phyloP scores from a whole-genome alignment of 805 yeast genomes.

The Cyberlindnera lachancei region DNA sequence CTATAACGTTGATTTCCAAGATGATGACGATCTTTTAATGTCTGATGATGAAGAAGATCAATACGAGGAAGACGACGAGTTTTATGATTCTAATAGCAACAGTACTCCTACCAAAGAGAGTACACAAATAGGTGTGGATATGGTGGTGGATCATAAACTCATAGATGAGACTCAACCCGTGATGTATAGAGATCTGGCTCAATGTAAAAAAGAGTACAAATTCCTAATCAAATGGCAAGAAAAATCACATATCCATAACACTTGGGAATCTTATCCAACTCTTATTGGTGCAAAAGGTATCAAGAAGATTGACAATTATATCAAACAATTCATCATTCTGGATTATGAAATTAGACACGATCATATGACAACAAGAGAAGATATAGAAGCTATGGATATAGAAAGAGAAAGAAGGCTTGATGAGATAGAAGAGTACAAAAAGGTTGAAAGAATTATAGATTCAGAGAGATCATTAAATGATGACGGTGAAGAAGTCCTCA shows the following conservation, averaged over 20 bases:
- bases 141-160: conserved; percentile 49
- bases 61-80: conserved; percentile 25
- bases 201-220: conserved; percentile 53
- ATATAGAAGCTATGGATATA: conserved; percentile 86
- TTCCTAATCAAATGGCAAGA: conserved; percentile 80
- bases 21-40: conserved; percentile 35
- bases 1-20: conserved; percentile 64
- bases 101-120: conserved; percentile 22
- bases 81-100: conserved; percentile 18
- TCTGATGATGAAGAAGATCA: conserved; percentile 26
- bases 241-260: conserved; percentile 85
- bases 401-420: conserved; percentile 82
- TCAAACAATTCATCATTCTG: conserved; percentile 62
- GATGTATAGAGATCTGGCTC: conserved; percentile 31
- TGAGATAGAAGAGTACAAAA: conserved; percentile 73
- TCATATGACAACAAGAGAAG: conserved; percentile 81
- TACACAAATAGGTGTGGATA: conserved; percentile 31
- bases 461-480: conserved; percentile 63
- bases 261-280: conserved; percentile 73
- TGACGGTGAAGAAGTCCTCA: conserved; percentile 57
- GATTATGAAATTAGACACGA: conserved; percentile 76
- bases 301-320: conserved; percentile 84
- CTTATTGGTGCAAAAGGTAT: conserved; percentile 54
- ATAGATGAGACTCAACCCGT: conserved; percentile 28
- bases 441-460: conserved; percentile 85